phyloP scores from a whole-genome alignment of 768 basidiomycete species.

The Podaxis sp. region DNA sequence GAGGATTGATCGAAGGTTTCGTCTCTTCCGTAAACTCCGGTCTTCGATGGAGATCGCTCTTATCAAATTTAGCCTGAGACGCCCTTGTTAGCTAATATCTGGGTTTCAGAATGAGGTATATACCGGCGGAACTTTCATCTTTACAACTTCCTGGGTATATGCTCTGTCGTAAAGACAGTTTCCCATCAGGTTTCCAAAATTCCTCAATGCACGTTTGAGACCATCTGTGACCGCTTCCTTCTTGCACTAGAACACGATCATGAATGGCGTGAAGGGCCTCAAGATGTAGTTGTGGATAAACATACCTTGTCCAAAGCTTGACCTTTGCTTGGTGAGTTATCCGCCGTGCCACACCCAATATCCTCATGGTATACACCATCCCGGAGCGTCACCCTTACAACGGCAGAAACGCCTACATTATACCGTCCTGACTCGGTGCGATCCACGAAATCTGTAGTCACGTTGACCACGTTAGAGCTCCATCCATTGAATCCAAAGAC shows the following conservation, averaged over 20 bases:
- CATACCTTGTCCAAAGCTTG: constrained; percentile 87
- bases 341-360: constrained; percentile 83
- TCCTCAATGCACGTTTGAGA: constrained; percentile 84
- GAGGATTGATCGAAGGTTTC: constrained; percentile 17
- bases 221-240: constrained; percentile 98
- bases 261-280: background rate
- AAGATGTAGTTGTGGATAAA: background rate
- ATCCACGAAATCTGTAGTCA: constrained; percentile 80
- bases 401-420: constrained; percentile 75
- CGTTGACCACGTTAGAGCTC: constrained; percentile 73
- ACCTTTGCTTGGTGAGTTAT: constrained; percentile 84
- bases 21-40: constrained; percentile 59
- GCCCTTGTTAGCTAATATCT: background rate
- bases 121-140: constrained; percentile 83
- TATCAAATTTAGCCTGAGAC: constrained; percentile 62
- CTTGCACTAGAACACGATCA: constrained; percentile 64
- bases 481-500: constrained; percentile 98
- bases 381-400: constrained; percentile 80
- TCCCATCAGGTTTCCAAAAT: constrained; percentile 92
- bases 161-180: constrained; percentile 97
- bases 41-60: constrained; percentile 60
- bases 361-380: constrained; percentile 94
- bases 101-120: constrained; percentile 23
- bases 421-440: constrained; percentile 58
- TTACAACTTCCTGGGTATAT: constrained; percentile 78